Conservation (phyloP, 2,329 filamentous ascomycete genomes). For the Penicillium sp. region DNA sequence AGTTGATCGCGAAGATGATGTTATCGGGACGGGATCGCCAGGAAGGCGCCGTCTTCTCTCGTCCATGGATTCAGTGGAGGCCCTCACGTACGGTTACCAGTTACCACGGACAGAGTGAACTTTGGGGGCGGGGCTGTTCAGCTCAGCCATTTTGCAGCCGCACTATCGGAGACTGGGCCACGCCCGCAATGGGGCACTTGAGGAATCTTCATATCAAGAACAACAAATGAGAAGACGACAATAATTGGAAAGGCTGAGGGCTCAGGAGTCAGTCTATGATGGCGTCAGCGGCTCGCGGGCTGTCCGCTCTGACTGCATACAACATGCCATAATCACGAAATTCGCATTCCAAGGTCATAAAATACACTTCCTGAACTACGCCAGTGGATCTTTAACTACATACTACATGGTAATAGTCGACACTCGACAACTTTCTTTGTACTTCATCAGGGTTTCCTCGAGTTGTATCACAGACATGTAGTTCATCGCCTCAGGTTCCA, state of each 20-base stretch:
- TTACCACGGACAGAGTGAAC: neutral
- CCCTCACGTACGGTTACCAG: neutral
- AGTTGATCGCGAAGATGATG: neutral
- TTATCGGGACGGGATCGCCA: neutral
- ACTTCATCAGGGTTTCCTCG: neutral
- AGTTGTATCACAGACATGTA: neutral
- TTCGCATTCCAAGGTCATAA: neutral
- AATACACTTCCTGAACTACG: neutral
- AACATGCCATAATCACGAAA: neutral
- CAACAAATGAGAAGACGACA: neutral
- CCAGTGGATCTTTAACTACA: neutral
- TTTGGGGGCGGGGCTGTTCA: constrained; percentile 5
- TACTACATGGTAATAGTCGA: too few species aligned
- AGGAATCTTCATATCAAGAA: neutral
- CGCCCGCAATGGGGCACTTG: neutral
- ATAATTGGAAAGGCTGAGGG: neutral
- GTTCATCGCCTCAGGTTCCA: constrained; percentile 20
- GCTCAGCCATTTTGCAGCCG: constrained; percentile 4
- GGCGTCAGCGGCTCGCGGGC: neutral
- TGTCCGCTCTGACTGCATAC: neutral
- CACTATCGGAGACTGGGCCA: neutral
- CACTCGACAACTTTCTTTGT: neutral
- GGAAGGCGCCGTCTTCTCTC: neutral
- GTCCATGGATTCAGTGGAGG: neutral
- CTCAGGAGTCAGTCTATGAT: neutral